phyloP scores from a whole-genome alignment of 164 flowering plant species.

The Liquidambar formosana region DNA sequence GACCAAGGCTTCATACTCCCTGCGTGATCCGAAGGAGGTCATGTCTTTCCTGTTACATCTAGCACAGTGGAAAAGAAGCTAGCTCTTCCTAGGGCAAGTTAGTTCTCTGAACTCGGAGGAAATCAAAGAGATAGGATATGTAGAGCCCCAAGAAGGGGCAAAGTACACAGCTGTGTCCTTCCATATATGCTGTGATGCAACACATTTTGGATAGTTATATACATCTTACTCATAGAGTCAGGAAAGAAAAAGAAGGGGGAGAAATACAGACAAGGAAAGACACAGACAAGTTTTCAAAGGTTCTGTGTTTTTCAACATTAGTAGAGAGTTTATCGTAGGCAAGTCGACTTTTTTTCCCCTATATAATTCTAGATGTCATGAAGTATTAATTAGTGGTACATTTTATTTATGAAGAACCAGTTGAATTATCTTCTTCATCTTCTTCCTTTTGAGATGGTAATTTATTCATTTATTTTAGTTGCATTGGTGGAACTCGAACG shows the following conservation, averaged over 20 bases:
- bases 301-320: background rate
- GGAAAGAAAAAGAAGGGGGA: background rate
- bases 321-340: too few species aligned
- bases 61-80: slow-evolving; percentile 38
- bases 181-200: background rate
- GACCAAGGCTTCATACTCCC: slow-evolving; percentile 56
- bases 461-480: too few species aligned
- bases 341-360: background rate
- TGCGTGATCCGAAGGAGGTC: slow-evolving; percentile 57
- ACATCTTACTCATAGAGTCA: background rate
- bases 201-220: background rate
- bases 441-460: too few species aligned
- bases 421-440: background rate
- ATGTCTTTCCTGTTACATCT: slow-evolving; percentile 39
- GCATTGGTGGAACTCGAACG: too few species aligned
- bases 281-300: background rate
- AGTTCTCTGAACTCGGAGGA: background rate
- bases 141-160: too few species aligned
- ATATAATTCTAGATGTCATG: background rate
- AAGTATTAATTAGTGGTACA: background rate
- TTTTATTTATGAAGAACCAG: background rate
- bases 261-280: background rate
- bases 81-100: slow-evolving; percentile 8
- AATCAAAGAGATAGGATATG: too few species aligned
- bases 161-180: background rate